phyloP scores from a whole-genome alignment of 140 eudicot species.

The Oenanthe javanica region DNA sequence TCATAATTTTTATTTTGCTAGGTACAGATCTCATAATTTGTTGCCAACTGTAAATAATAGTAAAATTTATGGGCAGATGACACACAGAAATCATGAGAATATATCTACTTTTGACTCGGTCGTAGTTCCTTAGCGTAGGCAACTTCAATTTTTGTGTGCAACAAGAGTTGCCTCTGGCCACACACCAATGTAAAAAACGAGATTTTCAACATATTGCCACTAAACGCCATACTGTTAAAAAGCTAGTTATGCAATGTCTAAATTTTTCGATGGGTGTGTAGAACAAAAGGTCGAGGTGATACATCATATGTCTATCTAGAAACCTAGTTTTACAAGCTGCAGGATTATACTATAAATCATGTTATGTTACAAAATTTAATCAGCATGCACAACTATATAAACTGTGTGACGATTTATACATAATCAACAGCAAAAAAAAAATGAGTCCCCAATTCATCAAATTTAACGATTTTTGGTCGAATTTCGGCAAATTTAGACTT shows the following conservation, averaged over 20 bases:
- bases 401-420: too few relatives aligned
- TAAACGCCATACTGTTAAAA: background rate
- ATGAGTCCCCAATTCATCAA: too few relatives aligned
- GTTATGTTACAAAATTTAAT: too few relatives aligned
- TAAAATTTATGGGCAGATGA: background rate
- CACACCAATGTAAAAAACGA: background rate
- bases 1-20: background rate
- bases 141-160: background rate
- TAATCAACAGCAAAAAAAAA: too few relatives aligned
- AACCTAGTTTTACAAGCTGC: background rate
- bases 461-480: too few relatives aligned
- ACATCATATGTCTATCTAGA: background rate
- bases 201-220: background rate
- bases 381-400: too few relatives aligned
- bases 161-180: background rate
- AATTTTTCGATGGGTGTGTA: background rate
- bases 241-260: background rate
- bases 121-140: background rate
- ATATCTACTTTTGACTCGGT: conserved; percentile 2
- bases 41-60: background rate
- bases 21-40: background rate
- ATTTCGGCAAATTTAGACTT: too few relatives aligned
- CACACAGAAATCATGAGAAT: background rate
- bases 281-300: background rate
- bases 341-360: too few relatives aligned